Percentiles rank a stretch among this genome's conserved stretches.
These are phyloP conservation scores for Copromyces sp. DNA, from an alignment of 495 filamentous ascomycete species.

Conservation along the genomic window DNA sequence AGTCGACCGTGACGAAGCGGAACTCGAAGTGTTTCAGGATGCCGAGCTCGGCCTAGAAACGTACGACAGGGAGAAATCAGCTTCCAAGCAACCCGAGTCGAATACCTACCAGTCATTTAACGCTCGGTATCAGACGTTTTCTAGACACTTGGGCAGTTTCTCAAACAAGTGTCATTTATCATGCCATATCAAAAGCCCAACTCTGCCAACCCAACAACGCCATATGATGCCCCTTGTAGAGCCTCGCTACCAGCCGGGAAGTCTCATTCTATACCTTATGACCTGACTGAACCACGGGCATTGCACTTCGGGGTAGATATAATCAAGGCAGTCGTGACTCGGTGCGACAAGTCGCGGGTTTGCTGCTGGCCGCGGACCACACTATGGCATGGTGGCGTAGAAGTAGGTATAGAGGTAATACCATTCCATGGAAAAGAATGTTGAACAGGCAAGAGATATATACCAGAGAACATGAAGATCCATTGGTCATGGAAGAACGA, in stretches of 20 bases:
- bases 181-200: background rate
- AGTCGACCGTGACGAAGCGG: background rate
- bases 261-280: background rate
- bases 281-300: background rate
- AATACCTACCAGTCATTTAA: background rate
- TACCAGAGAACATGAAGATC: background rate
- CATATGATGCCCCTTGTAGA: background rate
- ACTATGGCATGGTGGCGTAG: background rate
- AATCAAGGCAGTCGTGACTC: background rate
- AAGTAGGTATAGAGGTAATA: background rate
- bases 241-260: background rate
- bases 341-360: background rate
- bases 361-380: background rate
- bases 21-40: background rate
- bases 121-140: background rate
- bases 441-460: background rate
- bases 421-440: background rate
- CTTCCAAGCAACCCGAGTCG: background rate
- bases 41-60: background rate
- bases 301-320: background rate
- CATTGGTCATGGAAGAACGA: background rate
- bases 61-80: background rate
- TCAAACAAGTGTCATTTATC: background rate
- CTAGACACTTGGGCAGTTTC: background rate
- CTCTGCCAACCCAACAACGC: background rate